Percentiles rank a stretch among this genome's conserved stretches.
These are phyloP conservation scores for Coniella lustricola DNA, from an alignment of 2,329 filamentous ascomycete genomes.

Conservation along the genomic window DNA sequence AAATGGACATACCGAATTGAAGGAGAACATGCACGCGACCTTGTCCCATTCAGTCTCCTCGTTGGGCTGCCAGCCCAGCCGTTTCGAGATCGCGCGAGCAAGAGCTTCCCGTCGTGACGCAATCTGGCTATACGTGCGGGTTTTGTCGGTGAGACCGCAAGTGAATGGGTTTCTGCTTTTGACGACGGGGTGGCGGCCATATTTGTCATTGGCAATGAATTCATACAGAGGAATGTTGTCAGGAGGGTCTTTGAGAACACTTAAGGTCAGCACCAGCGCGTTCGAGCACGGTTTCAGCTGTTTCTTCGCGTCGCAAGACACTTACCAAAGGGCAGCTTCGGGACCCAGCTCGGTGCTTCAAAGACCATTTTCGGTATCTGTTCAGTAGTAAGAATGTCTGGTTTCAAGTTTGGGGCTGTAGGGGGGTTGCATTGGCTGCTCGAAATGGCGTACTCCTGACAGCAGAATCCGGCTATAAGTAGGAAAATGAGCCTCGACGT, in stretches of 20 bases:
- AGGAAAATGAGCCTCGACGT: too few species aligned
- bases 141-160: slow-evolving; percentile 65
- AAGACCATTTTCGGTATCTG: slow-evolving; percentile 43
- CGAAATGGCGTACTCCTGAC: not conserved
- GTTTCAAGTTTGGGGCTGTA: too few species aligned
- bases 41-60: slow-evolving; percentile 74
- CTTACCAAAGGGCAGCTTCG: slow-evolving; percentile 49
- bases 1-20: slow-evolving; percentile 59
- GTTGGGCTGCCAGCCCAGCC: slow-evolving; percentile 64
- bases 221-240: slow-evolving; percentile 69
- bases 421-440: not conserved
- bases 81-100: slow-evolving; percentile 60
- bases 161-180: slow-evolving; percentile 66
- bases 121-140: slow-evolving; percentile 57
- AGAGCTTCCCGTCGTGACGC: slow-evolving; percentile 59
- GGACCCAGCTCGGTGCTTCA: slow-evolving; percentile 53
- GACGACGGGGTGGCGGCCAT: slow-evolving; percentile 58
- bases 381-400: too few species aligned
- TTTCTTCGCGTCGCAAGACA: slow-evolving; percentile 1
- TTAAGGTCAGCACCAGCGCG: slow-evolving; percentile 9
- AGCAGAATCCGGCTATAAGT: too few species aligned
- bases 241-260: slow-evolving; percentile 50
- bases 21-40: slow-evolving; percentile 67
- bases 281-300: not conserved
- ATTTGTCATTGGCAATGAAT: slow-evolving; percentile 67